phyloP scores from a whole-genome alignment of 2,329 filamentous ascomycete genomes.

The Ilyonectria robusta region DNA sequence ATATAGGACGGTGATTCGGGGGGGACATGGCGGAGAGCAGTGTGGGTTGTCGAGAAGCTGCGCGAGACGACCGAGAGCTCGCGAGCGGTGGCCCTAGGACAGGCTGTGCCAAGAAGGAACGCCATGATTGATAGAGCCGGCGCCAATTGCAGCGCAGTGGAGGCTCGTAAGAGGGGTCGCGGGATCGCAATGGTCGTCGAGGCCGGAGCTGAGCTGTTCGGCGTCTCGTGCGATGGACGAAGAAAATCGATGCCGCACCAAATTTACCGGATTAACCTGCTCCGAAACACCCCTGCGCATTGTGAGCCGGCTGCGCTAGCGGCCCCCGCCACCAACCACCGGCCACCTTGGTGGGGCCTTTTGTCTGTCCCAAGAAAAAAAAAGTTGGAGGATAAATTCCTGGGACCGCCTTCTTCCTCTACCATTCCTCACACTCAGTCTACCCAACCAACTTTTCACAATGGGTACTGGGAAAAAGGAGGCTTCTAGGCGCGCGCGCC shows the following conservation, averaged over 20 bases:
- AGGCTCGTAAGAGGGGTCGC: slow-evolving; percentile 13
- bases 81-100: slow-evolving; percentile 45
- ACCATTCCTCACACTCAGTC: slow-evolving; percentile 34
- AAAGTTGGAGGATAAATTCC: slow-evolving; percentile 49
- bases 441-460: slow-evolving; percentile 45
- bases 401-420: slow-evolving; percentile 38
- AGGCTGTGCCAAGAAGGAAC: slow-evolving; percentile 41
- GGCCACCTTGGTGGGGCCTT: slow-evolving; percentile 42
- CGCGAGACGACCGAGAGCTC: slow-evolving; percentile 47
- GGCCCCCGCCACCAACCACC: slow-evolving; percentile 44
- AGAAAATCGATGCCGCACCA: slow-evolving; percentile 46
- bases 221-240: slow-evolving; percentile 15
- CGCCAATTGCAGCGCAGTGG: slow-evolving; percentile 28
- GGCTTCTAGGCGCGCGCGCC: slow-evolving; percentile 82
- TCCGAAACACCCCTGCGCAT: slow-evolving; percentile 31
- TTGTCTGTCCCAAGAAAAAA: slow-evolving; percentile 40
- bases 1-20: slow-evolving; percentile 93
- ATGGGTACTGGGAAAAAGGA: slow-evolving; percentile 98
- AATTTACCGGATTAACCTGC: slow-evolving; percentile 45
- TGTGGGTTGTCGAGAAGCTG: slow-evolving; percentile 53
- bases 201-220: slow-evolving; percentile 24
- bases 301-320: slow-evolving; percentile 2
- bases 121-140: slow-evolving; percentile 47
- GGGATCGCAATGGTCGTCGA: slow-evolving; percentile 42
- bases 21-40: slow-evolving; percentile 71